These are phyloP conservation scores for Xylaria sp. DNA, from an alignment of 2,329 filamentous ascomycete genomes.

Conservation along the genomic window DNA sequence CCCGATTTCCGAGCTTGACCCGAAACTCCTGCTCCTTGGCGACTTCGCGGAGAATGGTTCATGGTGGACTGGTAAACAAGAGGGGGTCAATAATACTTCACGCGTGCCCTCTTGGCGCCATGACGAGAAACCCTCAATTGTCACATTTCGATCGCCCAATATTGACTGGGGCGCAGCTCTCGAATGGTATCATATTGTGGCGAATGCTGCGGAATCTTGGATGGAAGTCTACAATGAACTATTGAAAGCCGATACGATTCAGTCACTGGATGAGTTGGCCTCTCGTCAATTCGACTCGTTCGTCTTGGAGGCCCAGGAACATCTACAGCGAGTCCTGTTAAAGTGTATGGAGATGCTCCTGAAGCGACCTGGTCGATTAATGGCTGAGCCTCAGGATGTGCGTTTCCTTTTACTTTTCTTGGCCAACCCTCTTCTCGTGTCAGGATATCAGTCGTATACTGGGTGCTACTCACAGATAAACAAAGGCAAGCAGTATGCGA, in stretches of 20 bases:
- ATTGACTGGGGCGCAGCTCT: constrained; percentile 69
- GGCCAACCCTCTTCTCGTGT: constrained; percentile 69
- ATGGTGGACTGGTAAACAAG: constrained; percentile 69
- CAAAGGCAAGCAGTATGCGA: constrained; percentile 17
- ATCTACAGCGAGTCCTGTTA: constrained; percentile 63
- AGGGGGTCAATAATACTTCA: constrained; percentile 31
- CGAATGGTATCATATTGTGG: constrained; percentile 68
- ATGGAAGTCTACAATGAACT: constrained; percentile 52
- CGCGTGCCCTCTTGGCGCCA: constrained; percentile 33
- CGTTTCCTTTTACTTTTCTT: constrained; percentile 75
- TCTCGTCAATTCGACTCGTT: constrained; percentile 43
- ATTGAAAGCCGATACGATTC: constrained; percentile 33
- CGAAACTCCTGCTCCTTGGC: constrained; percentile 67
- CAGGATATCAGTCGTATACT: constrained; percentile 36
- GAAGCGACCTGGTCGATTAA: constrained; percentile 67
- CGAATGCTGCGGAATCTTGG: constrained; percentile 66
- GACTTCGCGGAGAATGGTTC: constrained; percentile 75
- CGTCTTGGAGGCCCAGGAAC: constrained; percentile 55
- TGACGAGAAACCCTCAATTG: constrained; percentile 36
- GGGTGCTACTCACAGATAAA: constrained; percentile 37
- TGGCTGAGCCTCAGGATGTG: constrained; percentile 64
- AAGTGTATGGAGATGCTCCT: constrained; percentile 75
- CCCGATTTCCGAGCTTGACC: constrained; percentile 59
- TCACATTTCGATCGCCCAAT: constrained; percentile 57
- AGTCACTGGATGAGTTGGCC: constrained; percentile 33